Evolutionary conservation across 2,329 filamentous ascomycete species (phyloP).

Genomic region (Cordyceps sp.): DNA sequence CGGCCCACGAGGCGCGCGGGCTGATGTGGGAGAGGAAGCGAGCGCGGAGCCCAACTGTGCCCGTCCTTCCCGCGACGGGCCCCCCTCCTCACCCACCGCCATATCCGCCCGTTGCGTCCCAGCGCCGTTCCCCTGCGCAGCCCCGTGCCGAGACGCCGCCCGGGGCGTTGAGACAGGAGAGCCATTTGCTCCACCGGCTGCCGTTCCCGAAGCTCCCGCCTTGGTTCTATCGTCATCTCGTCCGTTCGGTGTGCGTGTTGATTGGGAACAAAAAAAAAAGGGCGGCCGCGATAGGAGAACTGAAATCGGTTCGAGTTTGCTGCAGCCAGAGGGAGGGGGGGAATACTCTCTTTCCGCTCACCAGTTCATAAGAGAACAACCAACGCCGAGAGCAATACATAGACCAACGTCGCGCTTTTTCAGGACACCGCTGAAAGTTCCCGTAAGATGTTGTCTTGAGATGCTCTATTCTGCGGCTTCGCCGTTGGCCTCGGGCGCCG

Average conservation of each 20-base stretch:
- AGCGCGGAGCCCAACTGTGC: conserved; percentile 1
- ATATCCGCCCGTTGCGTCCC: too few relatives aligned
- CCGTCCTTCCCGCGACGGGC: conserved; percentile 6
- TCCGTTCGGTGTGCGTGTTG: conserved; percentile 9
- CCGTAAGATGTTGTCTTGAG: conserved; percentile 10
- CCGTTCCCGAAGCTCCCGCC: conserved; percentile 6
- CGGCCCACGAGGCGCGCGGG: too few relatives aligned
- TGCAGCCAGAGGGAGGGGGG: conserved; percentile 22
- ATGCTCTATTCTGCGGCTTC: conserved; percentile 31
- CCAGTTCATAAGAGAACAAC: conserved; percentile 24
- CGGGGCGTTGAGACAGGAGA: conserved; percentile 2
- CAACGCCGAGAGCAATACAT: conserved; percentile 31
- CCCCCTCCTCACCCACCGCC: too few relatives aligned
- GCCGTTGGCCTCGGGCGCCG: conserved; percentile 34
- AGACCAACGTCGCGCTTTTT: conserved; percentile 25
- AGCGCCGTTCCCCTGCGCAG: conserved; percentile 2
- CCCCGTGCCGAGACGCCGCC: conserved; percentile 1
- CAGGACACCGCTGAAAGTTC: conserved; percentile 15
- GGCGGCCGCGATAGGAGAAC: not conserved
- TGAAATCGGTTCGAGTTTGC: conserved; percentile 18
- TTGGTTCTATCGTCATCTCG: conserved; percentile 14
- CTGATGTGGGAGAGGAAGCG: not conserved
- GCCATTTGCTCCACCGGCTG: not conserved
- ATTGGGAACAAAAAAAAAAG: conserved; percentile 14
- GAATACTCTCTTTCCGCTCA: conserved; percentile 26